Conservation (phyloP, 2,329 filamentous ascomycete species). For the Arthrobotrys musiformis region DNA sequence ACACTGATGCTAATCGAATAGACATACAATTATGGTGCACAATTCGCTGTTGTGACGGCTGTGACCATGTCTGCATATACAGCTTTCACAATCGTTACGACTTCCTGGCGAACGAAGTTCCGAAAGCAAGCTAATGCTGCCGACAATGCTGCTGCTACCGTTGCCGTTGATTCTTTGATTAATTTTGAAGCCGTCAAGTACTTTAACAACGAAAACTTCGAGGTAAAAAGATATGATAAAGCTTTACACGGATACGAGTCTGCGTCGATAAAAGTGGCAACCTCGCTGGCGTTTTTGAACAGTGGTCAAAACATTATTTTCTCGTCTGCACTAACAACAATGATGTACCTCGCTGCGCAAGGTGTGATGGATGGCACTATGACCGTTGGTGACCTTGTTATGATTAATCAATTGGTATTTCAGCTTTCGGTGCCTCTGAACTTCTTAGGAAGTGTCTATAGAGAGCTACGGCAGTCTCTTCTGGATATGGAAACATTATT, state of each 20-base stretch:
- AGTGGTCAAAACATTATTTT: constrained; percentile 97
- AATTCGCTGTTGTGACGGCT: constrained; percentile 90
- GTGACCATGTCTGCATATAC: constrained; percentile 93
- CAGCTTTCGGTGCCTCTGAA: constrained; percentile 96
- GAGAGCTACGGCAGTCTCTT: constrained; percentile 91
- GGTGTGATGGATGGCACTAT: constrained; percentile 83
- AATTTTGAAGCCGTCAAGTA: constrained; percentile 99
- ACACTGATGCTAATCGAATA: constrained; percentile 56
- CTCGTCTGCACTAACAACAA: constrained; percentile 87
- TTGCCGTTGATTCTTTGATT: constrained; percentile 95
- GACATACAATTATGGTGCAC: constrained; percentile 92
- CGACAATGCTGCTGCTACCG: constrained; percentile 93
- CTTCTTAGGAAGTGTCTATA: constrained; percentile 97
- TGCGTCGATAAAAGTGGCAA: constrained; percentile 96
- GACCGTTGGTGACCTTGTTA: constrained; percentile 94
- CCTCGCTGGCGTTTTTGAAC: constrained; percentile 91
- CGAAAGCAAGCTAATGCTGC: constrained; percentile 93
- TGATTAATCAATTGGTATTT: constrained; percentile 99
- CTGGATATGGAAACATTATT: constrained; percentile 99
- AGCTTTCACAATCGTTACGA: constrained; percentile 96
- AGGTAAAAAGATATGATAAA: constrained; percentile 88
- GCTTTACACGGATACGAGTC: constrained; percentile 87
- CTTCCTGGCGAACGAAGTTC: constrained; percentile 96
- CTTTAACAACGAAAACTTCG: constrained; percentile 98
- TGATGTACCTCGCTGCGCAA: constrained; percentile 97